Evolutionary conservation across 78 protist genomes (phyloP), one percentile per base, ranked within the genome.

Genomic region (Dictyostelium intermedium): DNA sequence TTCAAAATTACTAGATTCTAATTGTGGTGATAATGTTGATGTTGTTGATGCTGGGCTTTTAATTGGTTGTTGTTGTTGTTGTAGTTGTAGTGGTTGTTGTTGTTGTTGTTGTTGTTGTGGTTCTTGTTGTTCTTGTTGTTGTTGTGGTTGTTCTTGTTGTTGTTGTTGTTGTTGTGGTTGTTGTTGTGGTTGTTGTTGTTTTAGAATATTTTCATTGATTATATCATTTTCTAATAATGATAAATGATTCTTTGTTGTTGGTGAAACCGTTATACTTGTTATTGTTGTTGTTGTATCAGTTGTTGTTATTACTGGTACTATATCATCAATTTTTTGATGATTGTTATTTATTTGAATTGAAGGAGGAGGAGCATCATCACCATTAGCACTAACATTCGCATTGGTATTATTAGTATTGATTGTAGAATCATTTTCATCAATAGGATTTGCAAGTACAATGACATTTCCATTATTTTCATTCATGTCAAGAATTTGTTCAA

Each of bases 211-310:
- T 16, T 32, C 63, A 23, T 9, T 77, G 11, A 9, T 41, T 77
- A 72, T 72, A 34, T 72, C 79, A 1, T 72, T 45, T 34, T 72
- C 79, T 72, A 72, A 72, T 34, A 72, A 72, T 72, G 79, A 72
- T 6, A 72, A 30, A 66, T 66, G 74, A 34, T 72, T 72, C 23
- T 34, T 72, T 72, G 79, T 41, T 8, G 13, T n/a, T 34, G 20
- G 2, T 9, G 23, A 6, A 32, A 30, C 34, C 13, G 2, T 70
- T 9, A 13, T 70, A 34, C 18, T 32, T 30, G 20, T 69, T 11
- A 14, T 63, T 25, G 73, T 63, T 3, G 74, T 30, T 6, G 34
- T 72, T 34, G 39, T 72, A 32, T 30, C 35, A 13, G 80, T 73
- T 77, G 32, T 20, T n/a, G 47, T 77, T 16, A 77, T 77, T 3